phyloP scores from a whole-genome alignment of 192 early-diverging fungal genomes.

The Backusella sp. region DNA sequence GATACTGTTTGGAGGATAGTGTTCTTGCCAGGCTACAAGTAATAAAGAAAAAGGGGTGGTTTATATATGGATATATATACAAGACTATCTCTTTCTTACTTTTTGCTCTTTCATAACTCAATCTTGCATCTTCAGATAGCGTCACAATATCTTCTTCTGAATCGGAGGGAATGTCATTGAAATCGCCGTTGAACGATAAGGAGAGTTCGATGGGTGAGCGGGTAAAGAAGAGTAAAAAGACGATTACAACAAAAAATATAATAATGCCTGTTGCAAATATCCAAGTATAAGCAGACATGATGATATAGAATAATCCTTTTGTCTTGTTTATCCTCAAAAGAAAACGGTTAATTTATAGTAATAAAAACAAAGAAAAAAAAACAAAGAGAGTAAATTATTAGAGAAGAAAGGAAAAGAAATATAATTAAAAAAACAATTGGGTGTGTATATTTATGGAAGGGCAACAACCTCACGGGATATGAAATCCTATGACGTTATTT shows the following conservation, averaged over 20 bases:
- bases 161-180: slow-evolving; percentile 41
- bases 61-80: background rate
- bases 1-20: slow-evolving; percentile 72
- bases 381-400: background rate
- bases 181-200: slow-evolving; percentile 18
- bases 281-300: slow-evolving; percentile 23
- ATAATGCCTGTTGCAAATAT: slow-evolving; percentile 37
- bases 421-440: background rate
- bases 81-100: slow-evolving; percentile 12
- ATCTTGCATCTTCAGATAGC: slow-evolving; percentile 43
- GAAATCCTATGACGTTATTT: background rate
- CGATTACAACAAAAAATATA: slow-evolving; percentile 33
- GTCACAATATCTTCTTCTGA: slow-evolving; percentile 30
- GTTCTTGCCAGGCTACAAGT: slow-evolving; percentile 62
- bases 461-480: background rate
- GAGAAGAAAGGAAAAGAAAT: background rate
- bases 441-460: background rate
- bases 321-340: no score
- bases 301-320: no score
- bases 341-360: no score
- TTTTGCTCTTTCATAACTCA: slow-evolving; percentile 46
- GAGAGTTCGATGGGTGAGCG: slow-evolving; percentile 24
- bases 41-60: background rate
- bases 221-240: slow-evolving; percentile 39
- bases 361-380: background rate